phyloP scores from a whole-genome alignment of 495 filamentous ascomycete species.

The Aeminium ludgeri region DNA sequence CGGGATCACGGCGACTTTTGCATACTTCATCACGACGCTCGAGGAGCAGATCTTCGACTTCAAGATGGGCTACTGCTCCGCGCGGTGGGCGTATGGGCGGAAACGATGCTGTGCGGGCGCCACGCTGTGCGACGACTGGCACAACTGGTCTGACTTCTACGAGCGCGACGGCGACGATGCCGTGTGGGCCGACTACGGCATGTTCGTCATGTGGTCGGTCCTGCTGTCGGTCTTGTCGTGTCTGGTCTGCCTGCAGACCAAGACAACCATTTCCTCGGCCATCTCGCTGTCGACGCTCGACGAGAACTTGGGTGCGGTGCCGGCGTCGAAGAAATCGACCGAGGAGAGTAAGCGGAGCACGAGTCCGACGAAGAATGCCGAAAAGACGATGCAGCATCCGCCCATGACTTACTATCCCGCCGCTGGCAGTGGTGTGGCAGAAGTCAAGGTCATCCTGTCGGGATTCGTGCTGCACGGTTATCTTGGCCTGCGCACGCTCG shows the following conservation, averaged over 20 bases:
- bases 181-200: slow-evolving; percentile 51
- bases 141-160: slow-evolving; percentile 56
- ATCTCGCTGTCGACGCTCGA: slow-evolving; percentile 76
- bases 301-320: slow-evolving; percentile 46
- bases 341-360: slow-evolving; percentile 25
- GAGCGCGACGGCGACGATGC: slow-evolving; percentile 35
- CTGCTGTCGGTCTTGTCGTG: slow-evolving; percentile 60
- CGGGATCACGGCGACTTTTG: slow-evolving; percentile 66
- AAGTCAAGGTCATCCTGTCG: slow-evolving; percentile 93
- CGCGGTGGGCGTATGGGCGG: slow-evolving; percentile 52
- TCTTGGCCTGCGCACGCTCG: slow-evolving; percentile 71
- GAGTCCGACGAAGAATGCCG: slow-evolving; percentile 20
- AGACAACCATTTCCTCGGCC: slow-evolving; percentile 78
- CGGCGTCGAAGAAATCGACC: slow-evolving; percentile 9
- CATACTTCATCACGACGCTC: slow-evolving; percentile 76
- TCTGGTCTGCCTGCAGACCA: slow-evolving; percentile 65
- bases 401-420: slow-evolving; percentile 92
- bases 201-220: slow-evolving; percentile 57
- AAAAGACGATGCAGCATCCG: slow-evolving; percentile 27
- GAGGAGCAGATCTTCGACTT: slow-evolving; percentile 74
- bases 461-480: slow-evolving; percentile 96
- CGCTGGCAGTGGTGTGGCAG: slow-evolving; percentile 89
- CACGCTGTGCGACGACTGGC: slow-evolving; percentile 49
- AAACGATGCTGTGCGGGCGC: slow-evolving; percentile 58
- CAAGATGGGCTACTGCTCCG: slow-evolving; percentile 75